These are phyloP conservation scores for Nyctanthes arbortristis DNA, from an alignment of 257 asterid species.

Conservation along the genomic window DNA sequence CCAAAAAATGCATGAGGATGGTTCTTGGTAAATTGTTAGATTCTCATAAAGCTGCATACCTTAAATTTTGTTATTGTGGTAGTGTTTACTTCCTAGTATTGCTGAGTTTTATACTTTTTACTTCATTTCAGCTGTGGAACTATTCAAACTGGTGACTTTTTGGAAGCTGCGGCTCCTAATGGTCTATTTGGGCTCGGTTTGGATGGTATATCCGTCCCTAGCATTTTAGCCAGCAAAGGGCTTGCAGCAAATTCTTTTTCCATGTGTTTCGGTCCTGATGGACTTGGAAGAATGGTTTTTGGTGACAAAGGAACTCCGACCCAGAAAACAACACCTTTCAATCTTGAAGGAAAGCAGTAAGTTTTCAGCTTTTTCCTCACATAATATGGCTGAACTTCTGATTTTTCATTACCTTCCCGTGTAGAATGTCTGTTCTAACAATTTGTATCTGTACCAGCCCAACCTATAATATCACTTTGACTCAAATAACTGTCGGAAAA, in stretches of 20 bases:
- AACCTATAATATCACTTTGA: conserved; percentile 71
- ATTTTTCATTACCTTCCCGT: not conserved
- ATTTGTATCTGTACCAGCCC: conserved; percentile 56
- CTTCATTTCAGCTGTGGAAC: conserved; percentile 86
- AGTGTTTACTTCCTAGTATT: not conserved
- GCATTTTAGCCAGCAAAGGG: conserved; percentile 76
- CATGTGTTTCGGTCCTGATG: conserved; percentile 89
- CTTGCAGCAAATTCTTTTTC: conserved; percentile 87
- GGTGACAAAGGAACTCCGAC: conserved; percentile 82
- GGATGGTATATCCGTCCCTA: conserved; percentile 73
- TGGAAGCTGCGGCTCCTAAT: conserved; percentile 86
- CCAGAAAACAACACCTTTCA: conserved; percentile 73
- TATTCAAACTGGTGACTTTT: conserved; percentile 82
- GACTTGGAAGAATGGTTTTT: conserved; percentile 83
- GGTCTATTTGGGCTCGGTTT: conserved; percentile 95
- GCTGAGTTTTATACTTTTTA: not conserved
- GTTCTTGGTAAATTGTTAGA: not conserved
- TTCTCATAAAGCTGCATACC: not conserved
- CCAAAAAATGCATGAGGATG: not conserved
- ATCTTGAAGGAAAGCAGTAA: conserved; percentile 62
- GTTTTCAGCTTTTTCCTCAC: conserved; percentile 24
- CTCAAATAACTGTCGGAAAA: conserved; percentile 61
- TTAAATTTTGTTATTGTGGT: no score
- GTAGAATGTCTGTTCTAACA: not conserved
- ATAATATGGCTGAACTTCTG: not conserved